A percentile compares a stretch with the other conserved stretches of the same genome.
These are phyloP conservation scores for Candida multigemmis DNA, from an alignment of 805 yeast genomes.

Conservation along the genomic window DNA sequence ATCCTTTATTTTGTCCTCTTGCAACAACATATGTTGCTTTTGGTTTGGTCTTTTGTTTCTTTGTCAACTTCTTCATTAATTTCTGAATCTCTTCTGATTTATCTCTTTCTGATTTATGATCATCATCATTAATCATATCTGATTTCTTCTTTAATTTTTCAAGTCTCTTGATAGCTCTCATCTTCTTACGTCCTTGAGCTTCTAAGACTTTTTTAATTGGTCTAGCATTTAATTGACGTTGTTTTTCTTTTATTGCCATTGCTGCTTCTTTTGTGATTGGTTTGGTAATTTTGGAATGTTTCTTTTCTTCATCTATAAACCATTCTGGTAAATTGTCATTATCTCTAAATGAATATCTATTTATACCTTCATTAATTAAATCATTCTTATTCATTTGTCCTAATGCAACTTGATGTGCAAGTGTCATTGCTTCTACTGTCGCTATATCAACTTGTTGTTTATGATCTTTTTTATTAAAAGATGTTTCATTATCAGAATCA, in stretches of 20 bases:
- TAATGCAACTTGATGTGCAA: constrained; percentile 90
- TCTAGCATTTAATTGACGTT: constrained; percentile 75
- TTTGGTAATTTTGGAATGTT: constrained; percentile 74
- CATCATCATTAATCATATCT: constrained; percentile 82
- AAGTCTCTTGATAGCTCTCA: constrained; percentile 80
- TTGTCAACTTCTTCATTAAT: constrained; percentile 71
- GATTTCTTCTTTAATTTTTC: constrained; percentile 90
- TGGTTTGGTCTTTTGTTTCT: constrained; percentile 65
- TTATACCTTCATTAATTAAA: constrained; percentile 85
- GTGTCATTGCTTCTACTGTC: constrained; percentile 94
- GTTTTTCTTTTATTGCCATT: constrained; percentile 32
- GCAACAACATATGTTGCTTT: constrained; percentile 88
- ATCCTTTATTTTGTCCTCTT: constrained; percentile 71
- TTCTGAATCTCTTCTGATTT: constrained; percentile 89
- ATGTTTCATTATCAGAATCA: constrained; percentile 30
- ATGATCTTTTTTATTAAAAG: constrained; percentile 37
- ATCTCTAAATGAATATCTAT: constrained; percentile 87
- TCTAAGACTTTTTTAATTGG: constrained; percentile 98
- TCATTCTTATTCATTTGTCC: constrained; percentile 83
- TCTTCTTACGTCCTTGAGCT: constrained; percentile 92
- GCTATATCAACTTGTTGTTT: constrained; percentile 69
- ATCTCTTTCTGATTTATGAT: constrained; percentile 81
- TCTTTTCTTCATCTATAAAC: constrained; percentile 89
- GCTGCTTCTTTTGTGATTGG: constrained; percentile 89
- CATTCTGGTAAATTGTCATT: constrained; percentile 89